Percentiles rank a stretch among this genome's conserved stretches.
phyloP scores from a whole-genome alignment of 2,329 filamentous ascomycete species.

The Cytospora leucostoma region DNA sequence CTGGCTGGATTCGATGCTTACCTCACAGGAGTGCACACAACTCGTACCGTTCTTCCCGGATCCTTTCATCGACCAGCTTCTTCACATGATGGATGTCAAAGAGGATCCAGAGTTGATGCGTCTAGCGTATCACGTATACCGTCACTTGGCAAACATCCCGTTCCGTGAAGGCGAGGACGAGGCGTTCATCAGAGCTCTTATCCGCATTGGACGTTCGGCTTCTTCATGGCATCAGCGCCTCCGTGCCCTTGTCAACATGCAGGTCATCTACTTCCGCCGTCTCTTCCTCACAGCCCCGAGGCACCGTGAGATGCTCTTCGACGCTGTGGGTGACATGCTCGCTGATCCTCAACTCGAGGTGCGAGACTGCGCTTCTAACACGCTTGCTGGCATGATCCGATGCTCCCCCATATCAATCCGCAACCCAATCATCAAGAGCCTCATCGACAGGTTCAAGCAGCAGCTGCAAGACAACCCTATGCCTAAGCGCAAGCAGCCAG shows the following conservation, averaged over 20 bases:
- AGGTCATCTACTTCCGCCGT: slow-evolving; percentile 96
- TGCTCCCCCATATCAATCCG: slow-evolving; percentile 85
- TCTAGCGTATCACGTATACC: slow-evolving; percentile 94
- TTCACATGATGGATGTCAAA: slow-evolving; percentile 99
- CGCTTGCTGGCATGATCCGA: slow-evolving; percentile 94
- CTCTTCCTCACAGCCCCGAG: slow-evolving; percentile 79
- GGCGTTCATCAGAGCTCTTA: slow-evolving; percentile 80
- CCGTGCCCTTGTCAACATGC: slow-evolving; percentile 94
- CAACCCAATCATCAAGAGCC: slow-evolving; percentile 70
- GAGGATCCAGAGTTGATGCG: slow-evolving; percentile 95
- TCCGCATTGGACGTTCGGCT: slow-evolving; percentile 82
- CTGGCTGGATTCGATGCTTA: slow-evolving; percentile 90
- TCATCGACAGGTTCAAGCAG: slow-evolving; percentile 78
- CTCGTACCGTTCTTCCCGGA: slow-evolving; percentile 89
- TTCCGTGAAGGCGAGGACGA: slow-evolving; percentile 84
- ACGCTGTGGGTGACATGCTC: slow-evolving; percentile 94
- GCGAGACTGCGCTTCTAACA: slow-evolving; percentile 86
- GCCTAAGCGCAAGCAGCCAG: slow-evolving; percentile 68
- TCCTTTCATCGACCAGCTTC: slow-evolving; percentile 84
- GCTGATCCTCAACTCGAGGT: slow-evolving; percentile 91
- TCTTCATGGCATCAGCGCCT: slow-evolving; percentile 94
- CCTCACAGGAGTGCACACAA: slow-evolving; percentile 89
- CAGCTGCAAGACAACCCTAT: slow-evolving; percentile 83
- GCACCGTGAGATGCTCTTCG: slow-evolving; percentile 80
- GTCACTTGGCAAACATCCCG: slow-evolving; percentile 92